Evolutionary conservation across 768 basidiomycete genomes (phyloP), one percentile per base, ranked within the genome.

Genomic region (Termitomyces sp.): DNA sequence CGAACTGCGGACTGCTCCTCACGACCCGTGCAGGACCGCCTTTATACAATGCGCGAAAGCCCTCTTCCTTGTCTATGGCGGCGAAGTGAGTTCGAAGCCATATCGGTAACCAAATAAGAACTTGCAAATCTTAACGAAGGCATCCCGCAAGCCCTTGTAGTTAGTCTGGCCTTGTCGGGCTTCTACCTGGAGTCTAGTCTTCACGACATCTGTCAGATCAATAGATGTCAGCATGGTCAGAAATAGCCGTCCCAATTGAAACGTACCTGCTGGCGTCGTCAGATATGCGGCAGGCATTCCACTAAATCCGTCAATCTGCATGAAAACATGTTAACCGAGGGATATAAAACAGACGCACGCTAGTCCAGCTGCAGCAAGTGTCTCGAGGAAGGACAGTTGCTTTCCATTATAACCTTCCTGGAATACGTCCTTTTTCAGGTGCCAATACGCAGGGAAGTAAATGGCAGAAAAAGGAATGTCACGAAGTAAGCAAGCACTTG

Each of bases 251-350:
- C 52, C 53, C 16, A 42, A 72, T 63, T 59, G 20, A 55, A 57
- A 63, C 78, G 67, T 63, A 91, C 92, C 92, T 66, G 91, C 91
- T 44, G 94, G 93, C 9, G 93, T 95, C 34, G 93, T 93, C 62
- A 96, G 76, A 73, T 95, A 95, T 41, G 95, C 94, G 46, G 95
- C 95, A 57, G 96, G 96, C 95, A 98, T 98, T 62, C 97, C 97
- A 65, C 95, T 96, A 73, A 70, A 62, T 58, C 57, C 61, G 61
- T 61, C 64, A 61, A 61, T 61, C 58, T 64, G 72, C 65, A 76
- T 70, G 66, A 70, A 57, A 61, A 63, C 24, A 22, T 54, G 60
- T 62, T 61, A 60, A 64, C 57, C 60, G 63, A 61, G 46, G 58
- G 12, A 57, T 49, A 55, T 47, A 60, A 42, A n/a, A 36, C 15